Percentiles rank a stretch among this genome's conserved stretches.
Conservation (phyloP, 495 filamentous ascomycete genomes). For the Aspergillus bridgeri region DNA sequence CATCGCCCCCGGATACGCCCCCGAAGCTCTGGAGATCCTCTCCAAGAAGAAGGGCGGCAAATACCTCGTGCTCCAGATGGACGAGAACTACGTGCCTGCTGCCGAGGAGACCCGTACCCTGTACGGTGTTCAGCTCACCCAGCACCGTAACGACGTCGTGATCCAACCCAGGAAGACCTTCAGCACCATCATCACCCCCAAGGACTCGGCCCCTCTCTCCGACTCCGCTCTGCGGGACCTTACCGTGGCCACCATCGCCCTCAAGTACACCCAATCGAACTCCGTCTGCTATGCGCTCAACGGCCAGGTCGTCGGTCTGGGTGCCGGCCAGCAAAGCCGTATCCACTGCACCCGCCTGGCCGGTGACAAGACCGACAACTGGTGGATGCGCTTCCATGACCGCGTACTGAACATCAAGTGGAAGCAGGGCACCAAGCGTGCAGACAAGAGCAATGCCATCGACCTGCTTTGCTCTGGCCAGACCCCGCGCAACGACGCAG, state of each 20-base stretch:
- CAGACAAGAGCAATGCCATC: constrained; percentile 97
- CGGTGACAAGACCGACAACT: constrained; percentile 98
- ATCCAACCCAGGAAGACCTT: constrained; percentile 83
- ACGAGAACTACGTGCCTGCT: constrained; percentile 76
- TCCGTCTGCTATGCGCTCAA: constrained; percentile 97
- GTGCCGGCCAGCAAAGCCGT: constrained; percentile 93
- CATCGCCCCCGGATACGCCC: constrained; percentile 81
- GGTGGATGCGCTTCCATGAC: constrained; percentile 98
- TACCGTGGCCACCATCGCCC: constrained; percentile 90
- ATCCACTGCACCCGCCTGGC: constrained; percentile 98
- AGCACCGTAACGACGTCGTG: constrained; percentile 86
- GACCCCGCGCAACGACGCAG: constrained; percentile 70
- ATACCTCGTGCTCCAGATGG: constrained; percentile 94
- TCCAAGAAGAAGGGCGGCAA: constrained; percentile 98
- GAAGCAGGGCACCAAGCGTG: constrained; percentile 93
- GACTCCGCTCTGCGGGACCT: constrained; percentile 83
- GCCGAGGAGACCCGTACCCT: constrained; percentile 76
- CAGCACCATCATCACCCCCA: constrained; percentile 76
- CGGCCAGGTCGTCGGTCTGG: constrained; percentile 90
- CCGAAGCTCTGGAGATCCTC: constrained; percentile 82
- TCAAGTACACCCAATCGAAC: constrained; percentile 98
- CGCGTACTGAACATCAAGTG: constrained; percentile 83
- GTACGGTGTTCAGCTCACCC: constrained; percentile 79
- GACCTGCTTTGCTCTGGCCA: constrained; percentile 88
- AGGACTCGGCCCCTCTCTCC: constrained; percentile 66